Conservation (phyloP, 805 yeast genomes). For the Candida mattraensis region DNA sequence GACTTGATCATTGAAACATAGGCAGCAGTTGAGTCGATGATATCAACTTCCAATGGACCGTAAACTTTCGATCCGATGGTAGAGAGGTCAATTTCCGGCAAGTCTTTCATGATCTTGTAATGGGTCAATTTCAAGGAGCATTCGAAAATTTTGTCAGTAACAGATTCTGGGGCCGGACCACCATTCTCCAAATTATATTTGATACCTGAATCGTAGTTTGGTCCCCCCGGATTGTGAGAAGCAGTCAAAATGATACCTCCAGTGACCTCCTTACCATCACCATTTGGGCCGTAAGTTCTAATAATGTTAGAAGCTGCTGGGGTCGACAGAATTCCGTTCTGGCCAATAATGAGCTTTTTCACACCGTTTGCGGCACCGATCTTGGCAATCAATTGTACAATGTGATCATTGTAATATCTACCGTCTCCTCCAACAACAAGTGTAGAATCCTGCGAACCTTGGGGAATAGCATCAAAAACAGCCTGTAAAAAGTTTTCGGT, state of each 20-base stretch:
- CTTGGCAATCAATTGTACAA: conserved; percentile 75
- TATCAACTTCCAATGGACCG: conserved; percentile 70
- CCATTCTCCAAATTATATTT: conserved; percentile 94
- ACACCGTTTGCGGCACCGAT: conserved; percentile 94
- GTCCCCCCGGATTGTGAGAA: conserved; percentile 98
- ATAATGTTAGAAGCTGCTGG: conserved; percentile 97
- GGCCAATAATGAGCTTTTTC: conserved; percentile 79
- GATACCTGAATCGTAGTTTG: conserved; percentile 87
- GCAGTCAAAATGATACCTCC: conserved; percentile 98
- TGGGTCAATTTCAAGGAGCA: conserved; percentile 54
- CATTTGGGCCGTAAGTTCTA: conserved; percentile 50
- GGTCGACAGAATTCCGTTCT: conserved; percentile 84
- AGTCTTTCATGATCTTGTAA: conserved; percentile 58
- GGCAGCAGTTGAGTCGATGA: conserved; percentile 78
- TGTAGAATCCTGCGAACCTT: conserved; percentile 71
- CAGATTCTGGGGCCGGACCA: conserved; percentile 97
- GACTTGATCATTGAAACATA: conserved; percentile 77
- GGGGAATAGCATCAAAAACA: conserved; percentile 82
- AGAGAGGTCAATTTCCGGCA: conserved; percentile 65
- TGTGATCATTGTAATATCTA: conserved; percentile 81
- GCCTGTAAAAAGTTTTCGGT: conserved; percentile 95
- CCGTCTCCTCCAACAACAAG: conserved; percentile 98
- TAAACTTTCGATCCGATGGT: conserved; percentile 50
- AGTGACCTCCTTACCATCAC: conserved; percentile 52
- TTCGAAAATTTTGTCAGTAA: conserved; percentile 84